These are phyloP conservation scores for Entoloma clypeatum DNA, from an alignment of 1,284 basidiomycete genomes.

Conservation along the genomic window DNA sequence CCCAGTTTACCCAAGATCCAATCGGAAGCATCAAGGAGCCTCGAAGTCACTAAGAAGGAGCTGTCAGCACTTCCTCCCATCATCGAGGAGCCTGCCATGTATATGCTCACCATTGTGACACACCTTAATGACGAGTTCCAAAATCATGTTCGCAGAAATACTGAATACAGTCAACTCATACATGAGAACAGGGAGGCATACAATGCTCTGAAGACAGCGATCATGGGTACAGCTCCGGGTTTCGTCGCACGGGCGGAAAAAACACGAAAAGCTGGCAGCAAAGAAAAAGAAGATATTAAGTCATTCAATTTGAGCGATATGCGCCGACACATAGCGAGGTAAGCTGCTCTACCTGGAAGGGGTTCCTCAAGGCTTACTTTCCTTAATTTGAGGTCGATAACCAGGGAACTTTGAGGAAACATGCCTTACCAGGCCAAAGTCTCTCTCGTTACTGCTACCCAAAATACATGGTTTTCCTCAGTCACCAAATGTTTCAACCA, in stretches of 20 bases:
- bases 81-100: conserved; percentile 29
- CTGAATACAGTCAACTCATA: conserved; percentile 22
- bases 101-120: conserved; percentile 30
- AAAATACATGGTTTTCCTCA: conserved; percentile 29
- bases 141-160: conserved; percentile 23
- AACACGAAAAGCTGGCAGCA: not conserved
- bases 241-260: conserved; percentile 18
- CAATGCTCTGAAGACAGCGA: conserved; percentile 24
- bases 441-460: conserved; percentile 28
- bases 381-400: conserved; percentile 24
- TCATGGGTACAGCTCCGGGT: conserved; percentile 30
- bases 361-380: not conserved
- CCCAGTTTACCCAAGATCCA: conserved; percentile 29
- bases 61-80: conserved; percentile 24
- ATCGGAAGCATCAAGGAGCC: conserved; percentile 16
- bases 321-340: conserved; percentile 28
- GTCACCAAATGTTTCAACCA: conserved; percentile 28
- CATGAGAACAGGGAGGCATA: conserved; percentile 27
- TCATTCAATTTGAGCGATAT: conserved; percentile 31
- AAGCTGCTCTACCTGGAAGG: conserved; percentile 22
- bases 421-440: conserved; percentile 24
- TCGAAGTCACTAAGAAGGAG: conserved; percentile 20
- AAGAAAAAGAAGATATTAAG: conserved; percentile 5
- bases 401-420: conserved; percentile 24
- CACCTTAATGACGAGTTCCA: conserved; percentile 26